Base-by-base conservation (phyloP, 768 basidiomycete genomes). In the Collybia mongolica region DNA sequence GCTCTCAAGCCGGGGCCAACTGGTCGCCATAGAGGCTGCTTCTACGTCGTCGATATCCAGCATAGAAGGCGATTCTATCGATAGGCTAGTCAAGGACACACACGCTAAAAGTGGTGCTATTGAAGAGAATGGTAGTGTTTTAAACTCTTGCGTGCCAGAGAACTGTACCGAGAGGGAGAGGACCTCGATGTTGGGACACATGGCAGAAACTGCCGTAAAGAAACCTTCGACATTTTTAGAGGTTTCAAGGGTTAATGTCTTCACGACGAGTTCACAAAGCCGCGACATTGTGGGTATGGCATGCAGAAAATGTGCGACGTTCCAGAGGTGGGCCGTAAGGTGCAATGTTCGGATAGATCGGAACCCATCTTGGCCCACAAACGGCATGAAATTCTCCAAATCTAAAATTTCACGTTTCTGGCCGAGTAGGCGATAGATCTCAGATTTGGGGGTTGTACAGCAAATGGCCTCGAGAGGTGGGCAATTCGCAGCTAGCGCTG, bases 321-420 rank as follows among this genome's bases (percentile, higher is more conserved):
- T 52, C 51, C 51, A 49, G 19, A 52, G 48, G 42, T 52, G 48
- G 8, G 54, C 54, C 37, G 39, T 49, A n/a, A 56, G 37, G 15
- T 44, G n/a, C 28, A 56, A 42, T 20, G 38, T 43, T 24, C 12
- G 39, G 38, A 55, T 46, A 39, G 36, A 39, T 19, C 49, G 54
- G 39, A 55, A 55, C 3, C 42, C 46, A 22, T 50, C 50, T 8
- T 32, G 37, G 7, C 41, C 46, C 7, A 55, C 15, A 9, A 45
- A 46, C 8, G 54, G 54, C 50, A 55, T 55, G 46, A 48, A 51
- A 26, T 55, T 51, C 40, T 54, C 39, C 23, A 54, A 46, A 46
- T 51, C 50, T 24, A 38, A 39, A 2, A 39, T 14, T 2, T 48
- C 54, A 17, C 48, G 41, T 14, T 19, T 23, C 5, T 14, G 12